Evolutionary conservation across 371 early-diverging fungal species (phyloP).

Genomic region (Dichotomocladium elegans): DNA sequence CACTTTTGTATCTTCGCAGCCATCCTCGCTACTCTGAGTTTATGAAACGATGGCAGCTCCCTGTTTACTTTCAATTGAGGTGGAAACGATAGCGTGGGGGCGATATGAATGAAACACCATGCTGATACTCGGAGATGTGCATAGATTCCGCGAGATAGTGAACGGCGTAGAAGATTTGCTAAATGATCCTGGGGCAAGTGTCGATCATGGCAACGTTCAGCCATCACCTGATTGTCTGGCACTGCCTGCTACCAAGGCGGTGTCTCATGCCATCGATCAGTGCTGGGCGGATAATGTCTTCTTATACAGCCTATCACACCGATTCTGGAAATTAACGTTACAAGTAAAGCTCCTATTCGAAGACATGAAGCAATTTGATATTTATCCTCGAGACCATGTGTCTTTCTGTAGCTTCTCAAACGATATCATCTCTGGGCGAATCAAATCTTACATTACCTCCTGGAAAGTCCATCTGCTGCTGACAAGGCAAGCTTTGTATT

Average conservation of each 20-base stretch:
- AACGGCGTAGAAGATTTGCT: slow-evolving; percentile 41
- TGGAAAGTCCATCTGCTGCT: slow-evolving; percentile 5
- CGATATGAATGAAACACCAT: too few species aligned
- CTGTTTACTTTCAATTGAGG: slow-evolving; percentile 73
- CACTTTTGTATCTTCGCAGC: slow-evolving; percentile 52
- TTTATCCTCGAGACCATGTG: neutral
- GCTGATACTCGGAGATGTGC: neutral
- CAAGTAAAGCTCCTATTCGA: too few species aligned
- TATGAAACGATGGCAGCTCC: slow-evolving; percentile 73
- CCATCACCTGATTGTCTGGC: slow-evolving; percentile 8
- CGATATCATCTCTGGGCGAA: slow-evolving; percentile 47
- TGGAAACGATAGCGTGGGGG: too few species aligned
- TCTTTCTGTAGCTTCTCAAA: slow-evolving; percentile 26
- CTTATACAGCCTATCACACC: slow-evolving; percentile 55
- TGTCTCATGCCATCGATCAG: slow-evolving; percentile 49
- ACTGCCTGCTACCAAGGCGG: slow-evolving; percentile 45
- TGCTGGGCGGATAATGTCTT: slow-evolving; percentile 73
- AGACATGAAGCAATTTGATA: too few species aligned
- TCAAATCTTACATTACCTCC: slow-evolving; percentile 6
- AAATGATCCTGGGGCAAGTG: slow-evolving; percentile 13
- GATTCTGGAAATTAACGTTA: slow-evolving; percentile 76
- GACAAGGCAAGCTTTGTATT: slow-evolving; percentile 8
- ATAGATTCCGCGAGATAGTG: slow-evolving; percentile 57
- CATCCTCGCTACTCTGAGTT: slow-evolving; percentile 64
- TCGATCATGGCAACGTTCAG: neutral